These are phyloP conservation scores for Russula griseocarnosa DNA, from an alignment of 768 basidiomycete species.

Conservation along the genomic window DNA sequence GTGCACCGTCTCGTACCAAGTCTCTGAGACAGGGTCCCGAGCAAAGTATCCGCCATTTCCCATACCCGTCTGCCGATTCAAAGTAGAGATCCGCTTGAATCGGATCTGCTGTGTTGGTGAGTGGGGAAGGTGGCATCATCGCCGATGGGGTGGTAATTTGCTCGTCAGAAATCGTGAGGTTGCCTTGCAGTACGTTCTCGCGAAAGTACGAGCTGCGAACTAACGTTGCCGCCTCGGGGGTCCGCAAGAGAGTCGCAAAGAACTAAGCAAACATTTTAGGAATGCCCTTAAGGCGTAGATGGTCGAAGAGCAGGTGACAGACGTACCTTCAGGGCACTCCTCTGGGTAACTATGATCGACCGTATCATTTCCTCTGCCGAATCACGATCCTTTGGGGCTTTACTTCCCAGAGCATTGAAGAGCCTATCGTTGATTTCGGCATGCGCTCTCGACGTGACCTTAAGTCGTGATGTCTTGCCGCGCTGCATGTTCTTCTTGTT, in stretches of 20 bases:
- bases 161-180: conserved; percentile 4
- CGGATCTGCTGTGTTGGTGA: background rate
- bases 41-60: conserved; percentile 19
- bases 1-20: conserved; percentile 2
- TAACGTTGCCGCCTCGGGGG: background rate
- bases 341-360: conserved; percentile 7
- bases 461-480: background rate
- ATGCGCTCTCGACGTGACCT: background rate
- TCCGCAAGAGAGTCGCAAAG: background rate
- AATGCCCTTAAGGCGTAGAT: background rate
- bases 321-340: conserved; percentile 7
- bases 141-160: background rate
- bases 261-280: background rate
- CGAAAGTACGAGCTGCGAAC: conserved; percentile 15
- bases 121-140: background rate
- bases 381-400: conserved; percentile 3
- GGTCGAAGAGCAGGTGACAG: background rate
- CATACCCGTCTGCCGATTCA: conserved; percentile 4
- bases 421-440: conserved; percentile 4
- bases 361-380: background rate
- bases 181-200: conserved; percentile 11
- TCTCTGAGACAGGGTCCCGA: background rate
- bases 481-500: background rate
- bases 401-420: conserved; percentile 4
- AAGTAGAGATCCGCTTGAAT: conserved; percentile 23